Base-by-base conservation (phyloP, 257 asterid species). In the Solanum clarkiae region DNA sequence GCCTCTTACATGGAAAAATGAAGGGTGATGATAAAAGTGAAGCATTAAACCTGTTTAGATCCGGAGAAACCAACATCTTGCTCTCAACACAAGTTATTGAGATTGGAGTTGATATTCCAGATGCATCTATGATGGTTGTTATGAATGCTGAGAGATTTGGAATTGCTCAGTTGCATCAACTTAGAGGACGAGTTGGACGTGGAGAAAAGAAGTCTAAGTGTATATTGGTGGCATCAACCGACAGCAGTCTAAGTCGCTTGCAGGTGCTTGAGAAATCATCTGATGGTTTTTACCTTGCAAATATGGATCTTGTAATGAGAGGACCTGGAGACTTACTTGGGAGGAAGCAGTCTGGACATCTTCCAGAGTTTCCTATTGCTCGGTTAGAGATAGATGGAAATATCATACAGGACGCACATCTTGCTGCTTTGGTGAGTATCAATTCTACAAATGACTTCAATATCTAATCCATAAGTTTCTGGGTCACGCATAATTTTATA, bases 291-390 rank as follows among this genome's bases (percentile, higher is more conserved):
- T 86, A 95, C 86, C 97, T 96, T 3, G 99, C 99, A 36, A 93
- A 90, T 63, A 94, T 96, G 98, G 99, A 96, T 88, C 98, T 96
- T 26, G 71, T 90, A 79, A 92, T 94, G 56, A 95, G 99, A 22
- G 98, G 99, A 63, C 99, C 98, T 5, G 99, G 99, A 14, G 99
- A 96, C 87, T 91, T 96, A 88, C 99, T 96, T 40, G 98, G 99
- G 13, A 94, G 92, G 85, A 96, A 94, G 75, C 99, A 96, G 88
- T 96, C 98, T 0, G 98, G 99, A 26, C 98, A 96, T 88, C 88
- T 96, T 71, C 99, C 98, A 8, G 98, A 96, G 88, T 96, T 96
- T 87, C 99, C 99, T 4, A 87, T 96, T 79, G 94, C 98, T 47
- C 92, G 99, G 87, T 88, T 95, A 80, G 99, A 96, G 94, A 83